Conservation (phyloP, 805 yeast species). For the Priceomyces medius region DNA sequence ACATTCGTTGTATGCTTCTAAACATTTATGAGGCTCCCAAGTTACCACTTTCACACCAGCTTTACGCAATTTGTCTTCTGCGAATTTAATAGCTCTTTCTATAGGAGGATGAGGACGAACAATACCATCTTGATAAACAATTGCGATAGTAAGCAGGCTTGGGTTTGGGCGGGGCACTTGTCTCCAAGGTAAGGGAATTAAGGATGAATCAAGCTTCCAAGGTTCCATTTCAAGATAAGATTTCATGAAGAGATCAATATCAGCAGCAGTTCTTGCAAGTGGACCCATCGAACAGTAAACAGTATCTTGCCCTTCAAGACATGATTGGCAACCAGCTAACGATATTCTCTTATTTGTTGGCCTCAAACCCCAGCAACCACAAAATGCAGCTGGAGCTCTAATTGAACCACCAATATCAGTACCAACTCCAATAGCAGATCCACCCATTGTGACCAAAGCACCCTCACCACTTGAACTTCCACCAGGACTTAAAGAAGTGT, state of each 20-base stretch:
- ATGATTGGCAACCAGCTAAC: slow-evolving; percentile 18
- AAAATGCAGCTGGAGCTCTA: slow-evolving; percentile 53
- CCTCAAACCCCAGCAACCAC: slow-evolving; percentile 50
- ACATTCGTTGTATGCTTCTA: slow-evolving; percentile 49
- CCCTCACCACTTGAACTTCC: slow-evolving; percentile 59
- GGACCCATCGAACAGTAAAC: slow-evolving; percentile 44
- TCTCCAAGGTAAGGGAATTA: slow-evolving; percentile 53
- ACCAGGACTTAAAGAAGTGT: slow-evolving; percentile 45
- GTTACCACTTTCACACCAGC: slow-evolving; percentile 5
- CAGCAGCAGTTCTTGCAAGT: slow-evolving; percentile 32
- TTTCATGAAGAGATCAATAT: slow-evolving; percentile 47
- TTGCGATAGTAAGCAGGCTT: slow-evolving; percentile 42
- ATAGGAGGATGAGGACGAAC: slow-evolving; percentile 20
- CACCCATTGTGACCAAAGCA: slow-evolving; percentile 46
- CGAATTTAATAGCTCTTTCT: slow-evolving; percentile 11
- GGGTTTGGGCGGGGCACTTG: slow-evolving; percentile 33
- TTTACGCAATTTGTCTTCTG: slow-evolving; percentile 2
- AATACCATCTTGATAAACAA: slow-evolving; percentile 38
- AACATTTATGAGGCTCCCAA: slow-evolving; percentile 48
- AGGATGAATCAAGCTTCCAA: slow-evolving; percentile 51
- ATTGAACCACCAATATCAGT: slow-evolving; percentile 58
- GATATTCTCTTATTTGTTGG: slow-evolving; percentile 53
- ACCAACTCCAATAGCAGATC: slow-evolving; percentile 37
- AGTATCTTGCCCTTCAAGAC: slow-evolving; percentile 3
- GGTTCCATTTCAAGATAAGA: slow-evolving; percentile 48